Evolutionary conservation across 495 filamentous ascomycete genomes (phyloP), one percentile per base, ranked within the genome.

Genomic region (Penicillium macrosclerotiorum): DNA sequence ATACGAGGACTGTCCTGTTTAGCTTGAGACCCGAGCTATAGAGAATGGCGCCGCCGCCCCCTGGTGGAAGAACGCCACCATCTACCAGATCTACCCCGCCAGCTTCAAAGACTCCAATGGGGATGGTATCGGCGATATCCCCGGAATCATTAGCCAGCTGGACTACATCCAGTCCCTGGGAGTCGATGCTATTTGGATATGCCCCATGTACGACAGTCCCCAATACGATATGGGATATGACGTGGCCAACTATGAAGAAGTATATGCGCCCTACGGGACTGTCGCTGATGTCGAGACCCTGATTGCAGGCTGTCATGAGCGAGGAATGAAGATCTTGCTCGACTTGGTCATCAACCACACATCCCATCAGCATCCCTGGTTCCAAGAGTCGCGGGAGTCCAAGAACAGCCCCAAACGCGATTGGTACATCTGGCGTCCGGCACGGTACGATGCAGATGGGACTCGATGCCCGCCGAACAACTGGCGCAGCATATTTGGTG

Each of bases 271-370:
- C 2, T 83, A 82, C 46, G 80, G 80, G 8, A 78, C 76, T 1
- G 63, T 80, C 3, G 57, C 64, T 16, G 80, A 83, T 58, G 65
- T 81, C 14, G 78, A 83, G 37, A 43, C 58, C 1, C 63, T 83
- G 8, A 75, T 81, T 22, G 42, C 54, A 0, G 74, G 66, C 34
- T 65, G 75, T 35, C 74, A 80, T 46, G 62, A 64, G 37, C 63
- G 76, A 23, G 72, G 67, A 7, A 74, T 83, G 63, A 72, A 68
- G 9, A 56, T 81, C 18, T 66, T 83, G 22, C 72, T 82, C 49
- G 78, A 81, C 37, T 59, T 83, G 4, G 79, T 83, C 1, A 68
- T 82, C 20, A 83, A 82, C 46, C 80, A 83, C 45, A 83, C 80
- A 9, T 76, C 70, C 0, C 63, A 82, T 45, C 59, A 80, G 57